Evolutionary conservation across 169 alveolate species (phyloP), one percentile per base, ranked within the genome.

Genomic region (Cryptosporidium canis): DNA sequence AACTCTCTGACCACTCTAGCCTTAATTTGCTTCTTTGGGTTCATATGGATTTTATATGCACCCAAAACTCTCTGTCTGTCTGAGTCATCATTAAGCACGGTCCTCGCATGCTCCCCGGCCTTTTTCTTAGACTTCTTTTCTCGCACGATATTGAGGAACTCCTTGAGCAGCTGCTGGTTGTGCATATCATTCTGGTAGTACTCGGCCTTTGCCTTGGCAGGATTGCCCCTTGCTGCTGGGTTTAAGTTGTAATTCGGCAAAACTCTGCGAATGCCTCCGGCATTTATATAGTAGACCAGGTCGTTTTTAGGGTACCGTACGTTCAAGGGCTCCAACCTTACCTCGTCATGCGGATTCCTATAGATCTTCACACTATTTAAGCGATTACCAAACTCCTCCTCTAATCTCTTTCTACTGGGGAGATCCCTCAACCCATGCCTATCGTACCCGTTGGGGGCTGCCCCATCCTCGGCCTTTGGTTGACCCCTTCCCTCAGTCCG

Each of bases 401-500:
- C 53, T n/a, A 48, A 35, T 55, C 84, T 70, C 21, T 70, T 53
- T 47, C 14, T 70, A 12, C 53, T 51, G 1, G 84, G 84, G 5
- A 70, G 11, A 5, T 70, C 64, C 8, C 47, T 14, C 12, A 70
- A 70, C 2, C 84, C 84, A 70, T 35, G 33, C 35, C 45, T 48
- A 55, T 70, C 84, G 39, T 35, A 70, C 5, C 84, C 84, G n/a
- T 11, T 24, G 5, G 84, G 84, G 53, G 41, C 53, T 66, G 16
- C 6, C 27, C 9, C 58, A 39, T 41, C 83, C n/a, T 18, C 41
- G 41, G 29, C 14, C 24, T 66, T 43, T 21, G 44, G 12, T 33
- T 39, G 55, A 45, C 18, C 12, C 12, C 5, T 0, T 44, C 45
- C 24, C 9, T 21, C 7, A 48, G n/a, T 44, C 33, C 33, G 21